These are phyloP conservation scores for Ustulina deusta DNA, from an alignment of 2,329 filamentous ascomycete genomes.

Conservation along the genomic window DNA sequence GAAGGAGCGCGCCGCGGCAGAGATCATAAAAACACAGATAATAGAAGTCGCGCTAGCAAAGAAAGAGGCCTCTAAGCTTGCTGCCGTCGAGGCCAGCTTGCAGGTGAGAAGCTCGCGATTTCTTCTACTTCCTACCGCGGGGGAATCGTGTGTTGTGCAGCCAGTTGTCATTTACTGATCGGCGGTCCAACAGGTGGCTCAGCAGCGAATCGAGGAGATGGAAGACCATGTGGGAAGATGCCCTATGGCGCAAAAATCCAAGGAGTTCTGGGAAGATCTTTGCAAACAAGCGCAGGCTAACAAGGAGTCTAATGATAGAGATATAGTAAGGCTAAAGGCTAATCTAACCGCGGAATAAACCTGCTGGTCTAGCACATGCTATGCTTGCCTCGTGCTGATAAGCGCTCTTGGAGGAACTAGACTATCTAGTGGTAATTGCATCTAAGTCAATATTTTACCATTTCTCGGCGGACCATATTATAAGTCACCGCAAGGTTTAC, in stretches of 20 bases:
- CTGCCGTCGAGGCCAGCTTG: background rate
- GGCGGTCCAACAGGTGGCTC: background rate
- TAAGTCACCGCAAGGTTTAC: background rate
- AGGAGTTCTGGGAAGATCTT: background rate
- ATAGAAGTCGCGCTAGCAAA: background rate
- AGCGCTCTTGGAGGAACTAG: background rate
- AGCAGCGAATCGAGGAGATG: slow-evolving; percentile 1
- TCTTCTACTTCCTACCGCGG: background rate
- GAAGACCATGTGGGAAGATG: slow-evolving; percentile 4
- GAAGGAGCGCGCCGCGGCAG: too few relatives aligned
- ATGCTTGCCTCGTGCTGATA: background rate
- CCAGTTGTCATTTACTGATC: background rate
- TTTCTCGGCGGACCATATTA: background rate
- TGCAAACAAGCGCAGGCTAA: background rate
- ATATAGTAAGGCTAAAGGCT: background rate
- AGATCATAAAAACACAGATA: background rate
- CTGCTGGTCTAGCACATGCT: background rate
- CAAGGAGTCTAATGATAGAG: background rate
- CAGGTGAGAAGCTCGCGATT: slow-evolving; percentile 6
- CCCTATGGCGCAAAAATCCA: background rate
- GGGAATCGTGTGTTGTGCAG: too few relatives aligned
- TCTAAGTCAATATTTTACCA: background rate
- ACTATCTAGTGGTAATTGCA: too few relatives aligned
- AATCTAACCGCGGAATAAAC: background rate
- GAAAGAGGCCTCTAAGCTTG: background rate